A percentile compares a stretch with the other conserved stretches of the same genome.
Conservation (phyloP, 129 eudicot species). For the Escallonia rubra region DNA sequence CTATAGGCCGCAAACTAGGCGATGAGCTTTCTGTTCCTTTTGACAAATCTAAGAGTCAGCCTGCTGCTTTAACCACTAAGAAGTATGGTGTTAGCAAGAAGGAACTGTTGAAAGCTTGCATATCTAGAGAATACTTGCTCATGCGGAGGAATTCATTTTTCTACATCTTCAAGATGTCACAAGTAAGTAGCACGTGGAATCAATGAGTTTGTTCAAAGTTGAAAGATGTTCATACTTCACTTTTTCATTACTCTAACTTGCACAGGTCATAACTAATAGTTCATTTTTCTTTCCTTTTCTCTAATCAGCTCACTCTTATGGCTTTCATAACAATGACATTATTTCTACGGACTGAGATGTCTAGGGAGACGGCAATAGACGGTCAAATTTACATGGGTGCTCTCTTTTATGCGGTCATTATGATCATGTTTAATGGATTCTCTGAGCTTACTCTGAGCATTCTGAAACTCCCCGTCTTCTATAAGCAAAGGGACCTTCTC, state of each 20-base stretch:
- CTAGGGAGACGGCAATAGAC: conserved; percentile 41
- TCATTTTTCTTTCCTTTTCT: not conserved
- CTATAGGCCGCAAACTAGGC: conserved; percentile 61
- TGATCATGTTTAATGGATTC: conserved; percentile 78
- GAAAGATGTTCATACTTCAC: too few relatives aligned
- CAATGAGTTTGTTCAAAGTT: not conserved
- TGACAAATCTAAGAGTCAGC: conserved; percentile 79
- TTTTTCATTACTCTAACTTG: not conserved
- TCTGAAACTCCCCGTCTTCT: conserved; percentile 84
- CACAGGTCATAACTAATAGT: too few relatives aligned
- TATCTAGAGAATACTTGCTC: conserved; percentile 67
- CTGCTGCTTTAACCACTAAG: conserved; percentile 69
- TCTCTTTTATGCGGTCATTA: conserved; percentile 52
- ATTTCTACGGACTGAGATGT: conserved; percentile 69
- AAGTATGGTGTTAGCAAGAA: conserved; percentile 70
- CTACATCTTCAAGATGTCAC: conserved; percentile 72
- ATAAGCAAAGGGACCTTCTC: conserved; percentile 85
- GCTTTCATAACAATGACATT: conserved; percentile 67
- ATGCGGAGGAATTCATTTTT: conserved; percentile 91
- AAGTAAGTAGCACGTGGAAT: conserved; percentile 20
- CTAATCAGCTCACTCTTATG: conserved; percentile 54
- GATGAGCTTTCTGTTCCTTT: conserved; percentile 83
- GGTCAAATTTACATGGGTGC: conserved; percentile 83
- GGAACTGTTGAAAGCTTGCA: conserved; percentile 79
- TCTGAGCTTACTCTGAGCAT: conserved; percentile 81